Evolutionary conservation across 2,329 filamentous ascomycete genomes (phyloP).

Genomic region (Aspergillus oerlinghausenensis): DNA sequence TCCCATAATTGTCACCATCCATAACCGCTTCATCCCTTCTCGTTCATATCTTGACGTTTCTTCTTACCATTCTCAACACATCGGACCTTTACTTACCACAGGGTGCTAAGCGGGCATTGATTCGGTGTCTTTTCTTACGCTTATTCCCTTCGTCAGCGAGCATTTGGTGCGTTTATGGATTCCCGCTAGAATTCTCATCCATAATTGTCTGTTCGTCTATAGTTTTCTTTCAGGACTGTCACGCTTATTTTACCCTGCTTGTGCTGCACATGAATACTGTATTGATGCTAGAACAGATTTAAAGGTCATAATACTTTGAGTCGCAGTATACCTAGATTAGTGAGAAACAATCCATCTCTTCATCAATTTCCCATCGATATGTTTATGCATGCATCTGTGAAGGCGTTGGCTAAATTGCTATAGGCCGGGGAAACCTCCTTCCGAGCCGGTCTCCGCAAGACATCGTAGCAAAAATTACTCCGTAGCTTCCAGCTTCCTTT

Average conservation of each 20-base stretch:
- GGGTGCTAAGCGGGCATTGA: slow-evolving; percentile 31
- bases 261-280: slow-evolving; percentile 25
- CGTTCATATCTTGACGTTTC: slow-evolving; percentile 10
- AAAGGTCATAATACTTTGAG: slow-evolving; percentile 22
- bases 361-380: neutral
- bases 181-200: slow-evolving; percentile 7
- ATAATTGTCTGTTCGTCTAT: slow-evolving; percentile 1
- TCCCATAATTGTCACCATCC: slow-evolving; percentile 6
- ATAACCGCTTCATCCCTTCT: slow-evolving; percentile 15
- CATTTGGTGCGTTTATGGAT: slow-evolving; percentile 29
- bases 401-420: neutral
- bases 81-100: slow-evolving; percentile 16
- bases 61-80: slow-evolving; percentile 9
- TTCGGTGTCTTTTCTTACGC: slow-evolving; percentile 17
- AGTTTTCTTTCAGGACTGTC: slow-evolving; percentile 2
- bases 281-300: slow-evolving; percentile 25
- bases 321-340: slow-evolving; percentile 14
- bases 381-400: neutral
- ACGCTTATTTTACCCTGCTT: slow-evolving; percentile 4
- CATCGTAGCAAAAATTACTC: neutral
- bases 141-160: slow-evolving; percentile 25
- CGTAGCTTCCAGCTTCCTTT: neutral
- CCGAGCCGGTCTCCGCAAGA: slow-evolving; percentile 6
- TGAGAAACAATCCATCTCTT: neutral
- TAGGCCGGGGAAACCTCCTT: slow-evolving; percentile 1